Base-by-base conservation (phyloP, 108 stramenopile species). In the Cyclostephanos invisitatus region DNA sequence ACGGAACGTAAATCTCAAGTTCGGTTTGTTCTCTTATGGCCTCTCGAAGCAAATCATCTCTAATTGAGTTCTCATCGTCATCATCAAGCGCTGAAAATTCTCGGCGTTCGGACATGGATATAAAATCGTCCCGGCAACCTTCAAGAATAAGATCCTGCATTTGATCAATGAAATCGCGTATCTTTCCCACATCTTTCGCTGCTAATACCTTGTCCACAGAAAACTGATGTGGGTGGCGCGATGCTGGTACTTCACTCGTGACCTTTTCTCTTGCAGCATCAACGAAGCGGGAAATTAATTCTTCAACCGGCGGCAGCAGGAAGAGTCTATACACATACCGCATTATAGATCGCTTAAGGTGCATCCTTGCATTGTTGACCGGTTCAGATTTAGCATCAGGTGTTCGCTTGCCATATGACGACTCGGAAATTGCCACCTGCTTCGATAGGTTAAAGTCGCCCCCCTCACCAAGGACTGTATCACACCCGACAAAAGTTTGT, bases 401-500 rank as follows among this genome's bases (percentile, higher is more conserved):
- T 20, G 28, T 29, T 59, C 73, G 37, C 37, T 65, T 78, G 28
- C 74, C 71, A 63, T 79, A 75, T 7, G 75, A 44, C 37, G 72
- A 53, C 44, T 81, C 80, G 17, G 74, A 75, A 27, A 83, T 64
- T 12, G 74, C 78, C 21, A 84, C 76, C 77, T 81, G 84, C 63
- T 62, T 65, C 25, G 80, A 64, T 44, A 73, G 35, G 63, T 36
- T 54, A 24, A 57, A 27, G 27, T 64, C 74, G 32, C 20, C 60
- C 20, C 53, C 61, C 37, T 75, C 37, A 12, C 48, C 49, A 38
- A 78, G 67, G 17, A 75, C 65, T 40, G 73, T 66, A 42, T 86
- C 87, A 62, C 87, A 88, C 0, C 93, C 91, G 22, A 95, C 70
- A 73, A 95, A 95, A n/a, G 86, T 86, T 75, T 95, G 94, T 11